Evolutionary conservation across 352 stramenopile genomes (phyloP).

Genomic region (Pythium myriotylum): DNA sequence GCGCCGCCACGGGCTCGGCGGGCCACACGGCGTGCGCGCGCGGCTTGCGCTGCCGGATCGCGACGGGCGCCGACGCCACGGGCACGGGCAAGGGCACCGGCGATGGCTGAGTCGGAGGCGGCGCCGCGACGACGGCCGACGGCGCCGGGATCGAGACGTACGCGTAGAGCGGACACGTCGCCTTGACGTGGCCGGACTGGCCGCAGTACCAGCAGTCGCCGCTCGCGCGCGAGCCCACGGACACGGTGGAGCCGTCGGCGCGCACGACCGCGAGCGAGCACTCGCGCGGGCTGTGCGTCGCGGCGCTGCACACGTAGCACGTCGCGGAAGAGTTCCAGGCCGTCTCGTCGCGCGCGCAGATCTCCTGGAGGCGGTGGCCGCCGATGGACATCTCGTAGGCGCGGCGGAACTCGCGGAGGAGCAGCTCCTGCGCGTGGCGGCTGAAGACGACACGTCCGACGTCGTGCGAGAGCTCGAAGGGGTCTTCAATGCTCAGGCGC

Average conservation of each 20-base stretch:
- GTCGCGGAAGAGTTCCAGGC: slow-evolving; percentile 49
- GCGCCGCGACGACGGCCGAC: background rate
- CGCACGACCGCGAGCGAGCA: slow-evolving; percentile 40
- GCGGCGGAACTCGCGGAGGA: slow-evolving; percentile 60
- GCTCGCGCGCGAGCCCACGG: slow-evolving; percentile 21
- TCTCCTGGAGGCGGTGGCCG: slow-evolving; percentile 50
- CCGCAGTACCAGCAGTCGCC: slow-evolving; percentile 84
- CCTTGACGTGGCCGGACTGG: slow-evolving; percentile 71
- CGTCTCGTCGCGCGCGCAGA: slow-evolving; percentile 54
- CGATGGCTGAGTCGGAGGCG: background rate
- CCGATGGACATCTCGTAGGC: slow-evolving; percentile 52
- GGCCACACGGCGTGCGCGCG: slow-evolving; percentile 5
- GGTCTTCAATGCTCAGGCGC: slow-evolving; percentile 87
- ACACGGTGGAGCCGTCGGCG: slow-evolving; percentile 19
- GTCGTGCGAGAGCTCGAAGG: slow-evolving; percentile 83
- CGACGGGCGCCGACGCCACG: background rate
- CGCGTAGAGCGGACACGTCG: slow-evolving; percentile 59
- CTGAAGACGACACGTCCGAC: slow-evolving; percentile 81
- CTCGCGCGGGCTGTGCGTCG: slow-evolving; percentile 56
- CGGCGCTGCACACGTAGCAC: slow-evolving; percentile 69
- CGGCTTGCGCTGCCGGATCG: slow-evolving; percentile 6
- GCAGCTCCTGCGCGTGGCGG: slow-evolving; percentile 60
- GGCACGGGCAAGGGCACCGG: background rate
- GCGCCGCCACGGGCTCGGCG: slow-evolving; percentile 21
- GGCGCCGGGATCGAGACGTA: slow-evolving; percentile 24